Conservation (phyloP, 139 green algal genomes). For the Closterium sp. region DNA sequence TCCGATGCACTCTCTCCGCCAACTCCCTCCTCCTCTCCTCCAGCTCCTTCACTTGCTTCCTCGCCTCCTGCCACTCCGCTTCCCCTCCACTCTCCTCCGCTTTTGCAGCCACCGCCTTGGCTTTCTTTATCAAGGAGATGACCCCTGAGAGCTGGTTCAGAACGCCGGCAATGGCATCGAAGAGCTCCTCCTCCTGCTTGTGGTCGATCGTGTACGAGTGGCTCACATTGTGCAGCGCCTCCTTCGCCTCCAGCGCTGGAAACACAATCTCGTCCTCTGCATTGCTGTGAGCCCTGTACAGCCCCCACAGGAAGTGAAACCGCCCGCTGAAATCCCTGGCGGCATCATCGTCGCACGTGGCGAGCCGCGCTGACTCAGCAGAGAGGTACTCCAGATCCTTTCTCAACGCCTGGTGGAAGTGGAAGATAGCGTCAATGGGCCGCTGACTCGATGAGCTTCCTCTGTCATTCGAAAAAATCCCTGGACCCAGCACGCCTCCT, state of each 20-base stretch:
- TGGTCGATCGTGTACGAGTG: slow-evolving; percentile 97
- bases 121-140: neutral
- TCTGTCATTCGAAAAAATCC: neutral
- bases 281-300: slow-evolving; percentile 75
- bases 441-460: neutral
- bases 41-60: neutral
- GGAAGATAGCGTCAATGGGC: slow-evolving; percentile 97
- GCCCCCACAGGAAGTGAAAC: slow-evolving; percentile 86
- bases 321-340: slow-evolving; percentile 78
- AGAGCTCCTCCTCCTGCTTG: slow-evolving; percentile 86
- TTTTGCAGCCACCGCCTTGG: neutral
- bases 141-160: slow-evolving; percentile 17
- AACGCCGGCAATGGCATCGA: slow-evolving; percentile 67
- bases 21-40: slow-evolving; percentile 23
- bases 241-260: slow-evolving; percentile 91
- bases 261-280: slow-evolving; percentile 97
- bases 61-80: neutral
- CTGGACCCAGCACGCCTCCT: neutral
- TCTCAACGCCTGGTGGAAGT: slow-evolving; percentile 77
- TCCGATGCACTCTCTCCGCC: slow-evolving; percentile 17
- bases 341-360: slow-evolving; percentile 26
- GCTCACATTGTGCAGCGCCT: slow-evolving; percentile 88
- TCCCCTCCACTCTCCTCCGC: neutral
- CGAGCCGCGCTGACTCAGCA: slow-evolving; percentile 59
- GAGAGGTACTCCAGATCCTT: slow-evolving; percentile 82